Percentiles rank a stretch among this genome's conserved stretches.
Evolutionary conservation across 2,329 filamentous ascomycete genomes (phyloP).

Genomic region (Fonsecaea erecta): DNA sequence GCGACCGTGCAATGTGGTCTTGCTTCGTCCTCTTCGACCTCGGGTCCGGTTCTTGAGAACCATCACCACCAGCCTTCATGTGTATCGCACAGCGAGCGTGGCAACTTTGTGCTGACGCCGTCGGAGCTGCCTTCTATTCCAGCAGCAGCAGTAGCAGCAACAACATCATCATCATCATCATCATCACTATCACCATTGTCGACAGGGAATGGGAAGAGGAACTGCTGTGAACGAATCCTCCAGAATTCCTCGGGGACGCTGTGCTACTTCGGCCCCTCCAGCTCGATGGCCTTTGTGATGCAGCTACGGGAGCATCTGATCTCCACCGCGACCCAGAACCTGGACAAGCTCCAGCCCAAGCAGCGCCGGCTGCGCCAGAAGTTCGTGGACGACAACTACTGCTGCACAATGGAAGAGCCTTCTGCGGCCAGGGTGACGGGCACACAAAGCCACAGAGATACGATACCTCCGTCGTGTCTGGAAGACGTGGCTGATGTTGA

Average conservation of each 20-base stretch:
- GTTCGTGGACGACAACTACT: neutral
- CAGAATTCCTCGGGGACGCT: neutral
- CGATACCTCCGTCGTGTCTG: neutral
- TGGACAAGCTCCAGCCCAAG: neutral
- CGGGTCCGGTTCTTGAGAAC: neutral
- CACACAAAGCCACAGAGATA: neutral
- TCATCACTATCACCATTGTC: neutral
- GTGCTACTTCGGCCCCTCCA: neutral
- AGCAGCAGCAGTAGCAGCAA: neutral
- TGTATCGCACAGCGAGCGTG: neutral
- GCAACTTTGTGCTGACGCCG: neutral
- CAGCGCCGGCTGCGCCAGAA: neutral
- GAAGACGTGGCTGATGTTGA: neutral
- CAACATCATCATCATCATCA: neutral
- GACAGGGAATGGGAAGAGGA: neutral
- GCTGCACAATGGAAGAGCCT: neutral
- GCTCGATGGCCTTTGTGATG: neutral
- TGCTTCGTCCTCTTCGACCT: neutral
- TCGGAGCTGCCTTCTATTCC: neutral
- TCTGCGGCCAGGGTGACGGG: neutral
- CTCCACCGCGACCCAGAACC: neutral
- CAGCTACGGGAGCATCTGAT: neutral
- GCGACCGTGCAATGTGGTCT: neutral
- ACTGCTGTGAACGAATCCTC: neutral
- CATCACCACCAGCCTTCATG: no score